Percentiles rank a stretch among this genome's conserved stretches.
Evolutionary conservation across 108 stramenopile genomes (phyloP).

Genomic region (Stephanodiscus minutulus): DNA sequence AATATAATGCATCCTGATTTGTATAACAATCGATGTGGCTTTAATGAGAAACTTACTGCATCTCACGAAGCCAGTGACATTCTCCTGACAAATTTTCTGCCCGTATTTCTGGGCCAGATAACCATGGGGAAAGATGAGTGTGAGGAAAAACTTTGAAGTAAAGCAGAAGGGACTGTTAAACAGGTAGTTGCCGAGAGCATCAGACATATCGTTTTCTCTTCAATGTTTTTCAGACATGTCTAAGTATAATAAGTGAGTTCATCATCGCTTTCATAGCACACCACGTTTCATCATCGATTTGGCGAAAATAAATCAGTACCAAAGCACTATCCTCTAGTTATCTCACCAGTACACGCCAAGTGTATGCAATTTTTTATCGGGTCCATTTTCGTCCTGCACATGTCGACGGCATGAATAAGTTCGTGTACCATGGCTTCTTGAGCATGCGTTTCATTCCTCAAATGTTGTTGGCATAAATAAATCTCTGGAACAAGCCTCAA

Average conservation of each 20-base stretch:
- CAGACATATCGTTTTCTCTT: not conserved
- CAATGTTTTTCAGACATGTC: constrained; percentile 3
- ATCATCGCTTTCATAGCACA: not conserved
- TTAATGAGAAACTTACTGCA: constrained; percentile 43
- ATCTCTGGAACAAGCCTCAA: constrained; percentile 77
- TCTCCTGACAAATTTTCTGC: constrained; percentile 91
- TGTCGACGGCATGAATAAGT: constrained; percentile 89
- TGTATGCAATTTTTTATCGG: constrained; percentile 78
- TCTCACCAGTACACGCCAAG: constrained; percentile 74
- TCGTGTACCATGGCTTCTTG: constrained; percentile 83
- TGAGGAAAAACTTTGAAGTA: not conserved
- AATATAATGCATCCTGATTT: not conserved
- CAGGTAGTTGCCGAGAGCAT: not conserved
- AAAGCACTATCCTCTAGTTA: not conserved
- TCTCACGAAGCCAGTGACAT: constrained; percentile 72
- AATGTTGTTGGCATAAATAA: constrained; percentile 80
- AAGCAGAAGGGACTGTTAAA: not conserved
- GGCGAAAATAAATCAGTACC: not conserved
- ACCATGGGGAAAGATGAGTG: not conserved
- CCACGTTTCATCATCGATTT: not conserved
- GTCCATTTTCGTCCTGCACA: constrained; percentile 81
- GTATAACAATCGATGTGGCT: constrained; percentile 9
- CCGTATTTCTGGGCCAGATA: constrained; percentile 61
- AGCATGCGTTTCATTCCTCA: constrained; percentile 75
- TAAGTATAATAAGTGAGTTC: constrained; percentile 1